These are phyloP conservation scores for Fusarium lateritium DNA, from an alignment of 2,329 filamentous ascomycete species.

Conservation along the genomic window DNA sequence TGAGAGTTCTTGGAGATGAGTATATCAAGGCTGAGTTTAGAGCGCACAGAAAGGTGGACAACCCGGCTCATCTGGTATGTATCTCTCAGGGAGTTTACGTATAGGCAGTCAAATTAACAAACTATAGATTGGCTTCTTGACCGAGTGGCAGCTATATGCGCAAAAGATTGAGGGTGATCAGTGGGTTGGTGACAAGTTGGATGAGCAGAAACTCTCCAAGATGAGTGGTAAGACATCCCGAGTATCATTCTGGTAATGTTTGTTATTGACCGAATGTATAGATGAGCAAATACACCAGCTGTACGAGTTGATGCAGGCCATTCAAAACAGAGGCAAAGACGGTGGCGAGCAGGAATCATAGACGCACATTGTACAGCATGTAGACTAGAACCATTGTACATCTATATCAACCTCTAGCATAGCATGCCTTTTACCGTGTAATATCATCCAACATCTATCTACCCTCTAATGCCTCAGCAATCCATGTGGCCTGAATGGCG, in stretches of 20 bases:
- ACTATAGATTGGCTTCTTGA: slow-evolving; percentile 89
- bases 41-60: slow-evolving; percentile 86
- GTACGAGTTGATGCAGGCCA: slow-evolving; percentile 93
- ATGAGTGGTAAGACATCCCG: slow-evolving; percentile 82
- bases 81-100: not conserved
- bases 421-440: slow-evolving; percentile 10
- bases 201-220: slow-evolving; percentile 87
- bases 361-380: slow-evolving; percentile 14
- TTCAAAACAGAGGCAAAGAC: slow-evolving; percentile 61
- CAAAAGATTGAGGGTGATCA: slow-evolving; percentile 90
- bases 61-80: slow-evolving; percentile 89
- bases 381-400: slow-evolving; percentile 38
- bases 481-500: slow-evolving; percentile 72
- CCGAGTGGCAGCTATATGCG: slow-evolving; percentile 96
- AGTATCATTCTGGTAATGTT: not conserved
- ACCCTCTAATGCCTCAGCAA: slow-evolving; percentile 64
- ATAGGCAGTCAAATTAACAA: slow-evolving; percentile 20
- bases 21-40: slow-evolving; percentile 96
- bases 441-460: slow-evolving; percentile 30
- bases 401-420: slow-evolving; percentile 16
- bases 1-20: slow-evolving; percentile 88
- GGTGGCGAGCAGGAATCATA: slow-evolving; percentile 49
- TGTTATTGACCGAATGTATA: slow-evolving; percentile 54
- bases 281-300: slow-evolving; percentile 95
- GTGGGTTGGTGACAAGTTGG: slow-evolving; percentile 89